phyloP scores from a whole-genome alignment of 2,329 filamentous ascomycete genomes.

The Tolypocladium pustulatum region DNA sequence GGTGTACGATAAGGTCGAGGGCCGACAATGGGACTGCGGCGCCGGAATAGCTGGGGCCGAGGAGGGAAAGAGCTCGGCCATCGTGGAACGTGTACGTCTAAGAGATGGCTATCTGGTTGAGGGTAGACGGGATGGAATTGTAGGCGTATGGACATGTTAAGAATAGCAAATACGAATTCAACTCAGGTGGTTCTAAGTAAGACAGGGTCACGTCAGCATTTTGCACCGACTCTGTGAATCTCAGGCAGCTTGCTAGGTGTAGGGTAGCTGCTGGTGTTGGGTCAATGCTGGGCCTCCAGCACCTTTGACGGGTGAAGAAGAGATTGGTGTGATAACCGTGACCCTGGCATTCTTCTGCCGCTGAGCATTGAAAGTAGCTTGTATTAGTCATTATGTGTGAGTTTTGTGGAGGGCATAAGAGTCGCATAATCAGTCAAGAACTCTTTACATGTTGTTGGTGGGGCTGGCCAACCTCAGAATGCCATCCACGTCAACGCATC shows the following conservation, averaged over 20 bases:
- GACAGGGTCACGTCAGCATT: no score
- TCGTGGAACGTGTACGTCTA: conserved; percentile 79
- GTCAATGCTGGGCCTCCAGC: not conserved
- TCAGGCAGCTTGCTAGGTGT: not conserved
- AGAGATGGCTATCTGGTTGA: conserved; percentile 92
- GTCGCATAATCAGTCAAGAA: no score
- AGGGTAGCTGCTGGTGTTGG: not conserved
- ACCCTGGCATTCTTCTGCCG: no score
- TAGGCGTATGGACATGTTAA: conserved; percentile 81
- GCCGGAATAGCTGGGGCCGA: conserved; percentile 64
- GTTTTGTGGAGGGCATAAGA: not conserved
- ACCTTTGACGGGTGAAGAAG: not conserved
- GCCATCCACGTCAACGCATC: not conserved
- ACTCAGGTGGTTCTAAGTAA: not conserved
- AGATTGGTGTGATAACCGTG: no score
- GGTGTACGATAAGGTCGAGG: conserved; percentile 96
- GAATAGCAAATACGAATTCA: not conserved
- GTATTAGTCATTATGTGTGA: not conserved
- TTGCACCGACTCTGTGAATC: no score
- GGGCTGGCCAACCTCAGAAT: not conserved
- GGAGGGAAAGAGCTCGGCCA: conserved; percentile 50
- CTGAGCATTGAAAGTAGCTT: not conserved
- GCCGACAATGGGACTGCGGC: conserved; percentile 92
- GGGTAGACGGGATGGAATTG: conserved; percentile 74
- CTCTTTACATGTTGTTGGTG: no score